Evolutionary conservation across 2,329 filamentous ascomycete genomes (phyloP).

Genomic region (Aspergillus sp.): DNA sequence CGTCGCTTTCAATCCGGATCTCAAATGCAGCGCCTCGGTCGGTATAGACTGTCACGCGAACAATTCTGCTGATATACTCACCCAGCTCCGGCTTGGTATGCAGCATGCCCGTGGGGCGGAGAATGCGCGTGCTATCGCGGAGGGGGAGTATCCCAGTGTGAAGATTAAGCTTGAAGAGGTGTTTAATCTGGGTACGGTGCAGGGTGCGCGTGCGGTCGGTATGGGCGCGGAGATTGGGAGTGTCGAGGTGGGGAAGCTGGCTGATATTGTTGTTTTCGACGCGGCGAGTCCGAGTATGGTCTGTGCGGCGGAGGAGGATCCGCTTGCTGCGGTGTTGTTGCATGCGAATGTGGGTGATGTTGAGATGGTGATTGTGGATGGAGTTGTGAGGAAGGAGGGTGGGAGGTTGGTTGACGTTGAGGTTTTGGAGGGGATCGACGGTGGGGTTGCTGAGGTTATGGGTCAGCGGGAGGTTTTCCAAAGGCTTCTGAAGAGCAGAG

Average conservation of each 20-base stretch:
- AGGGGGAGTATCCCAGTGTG: conserved; percentile 16
- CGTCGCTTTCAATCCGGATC: conserved; percentile 29
- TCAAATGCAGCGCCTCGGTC: conserved; percentile 27
- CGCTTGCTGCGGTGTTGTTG: conserved; percentile 35
- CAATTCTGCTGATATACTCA: conserved; percentile 32
- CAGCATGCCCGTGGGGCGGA: conserved; percentile 28
- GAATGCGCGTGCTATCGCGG: conserved; percentile 16
- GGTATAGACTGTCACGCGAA: conserved; percentile 40
- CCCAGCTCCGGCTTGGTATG: conserved; percentile 33
- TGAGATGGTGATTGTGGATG: conserved; percentile 36
- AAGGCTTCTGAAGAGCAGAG: not conserved
- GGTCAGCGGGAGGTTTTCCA: not conserved
- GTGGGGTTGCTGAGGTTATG: not conserved
- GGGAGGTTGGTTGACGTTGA: conserved; percentile 13
- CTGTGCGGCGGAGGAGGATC: conserved; percentile 32
- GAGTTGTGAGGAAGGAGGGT: conserved; percentile 25
- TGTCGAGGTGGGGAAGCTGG: conserved; percentile 34
- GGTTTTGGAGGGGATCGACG: not conserved
- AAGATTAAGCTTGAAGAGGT: conserved; percentile 30
- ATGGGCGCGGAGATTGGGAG: conserved; percentile 33
- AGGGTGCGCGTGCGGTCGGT: conserved; percentile 34
- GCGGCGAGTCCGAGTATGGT: conserved; percentile 30
- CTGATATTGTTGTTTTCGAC: conserved; percentile 38
- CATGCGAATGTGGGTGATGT: conserved; percentile 33
- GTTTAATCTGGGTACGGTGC: conserved; percentile 35